phyloP scores from a whole-genome alignment of 2,329 filamentous ascomycete genomes.

The Fusarium brevicatenulatum region DNA sequence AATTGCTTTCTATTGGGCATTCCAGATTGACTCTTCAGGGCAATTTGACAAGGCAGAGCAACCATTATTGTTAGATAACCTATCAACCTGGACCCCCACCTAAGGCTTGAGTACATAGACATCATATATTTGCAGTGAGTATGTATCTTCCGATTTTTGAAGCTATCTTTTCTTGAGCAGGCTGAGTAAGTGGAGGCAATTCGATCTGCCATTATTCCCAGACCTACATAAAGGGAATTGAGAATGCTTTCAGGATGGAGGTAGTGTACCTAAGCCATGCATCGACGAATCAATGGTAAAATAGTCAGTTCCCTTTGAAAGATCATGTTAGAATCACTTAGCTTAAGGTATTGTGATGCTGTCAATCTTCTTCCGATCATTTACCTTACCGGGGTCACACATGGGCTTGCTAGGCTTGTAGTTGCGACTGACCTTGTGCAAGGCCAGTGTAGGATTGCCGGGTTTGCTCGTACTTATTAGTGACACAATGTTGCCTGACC shows the following conservation, averaged over 20 bases:
- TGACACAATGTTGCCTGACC: too few relatives aligned
- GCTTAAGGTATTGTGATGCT: background rate
- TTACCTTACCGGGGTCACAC: too few relatives aligned
- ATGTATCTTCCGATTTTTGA: too few relatives aligned
- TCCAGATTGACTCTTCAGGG: background rate
- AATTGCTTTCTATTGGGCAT: fast-evolving
- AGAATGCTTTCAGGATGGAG: background rate
- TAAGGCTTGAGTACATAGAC: background rate
- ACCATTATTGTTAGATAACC: background rate
- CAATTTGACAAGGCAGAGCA: background rate
- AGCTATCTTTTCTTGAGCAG: too few relatives aligned
- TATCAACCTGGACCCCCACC: too few relatives aligned
- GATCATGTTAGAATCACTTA: background rate
- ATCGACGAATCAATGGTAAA: background rate
- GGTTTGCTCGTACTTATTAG: too few relatives aligned
- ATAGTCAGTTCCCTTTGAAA: background rate
- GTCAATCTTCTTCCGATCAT: background rate
- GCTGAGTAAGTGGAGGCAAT: background rate
- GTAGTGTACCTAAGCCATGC: background rate
- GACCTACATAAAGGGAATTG: background rate
- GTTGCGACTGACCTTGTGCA: too few relatives aligned
- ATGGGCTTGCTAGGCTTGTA: too few relatives aligned
- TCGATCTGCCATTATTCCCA: background rate
- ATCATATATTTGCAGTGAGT: background rate
- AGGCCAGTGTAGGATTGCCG: too few relatives aligned